phyloP scores from a whole-genome alignment of 345 rosid genomes.

The Turnera subulata region DNA sequence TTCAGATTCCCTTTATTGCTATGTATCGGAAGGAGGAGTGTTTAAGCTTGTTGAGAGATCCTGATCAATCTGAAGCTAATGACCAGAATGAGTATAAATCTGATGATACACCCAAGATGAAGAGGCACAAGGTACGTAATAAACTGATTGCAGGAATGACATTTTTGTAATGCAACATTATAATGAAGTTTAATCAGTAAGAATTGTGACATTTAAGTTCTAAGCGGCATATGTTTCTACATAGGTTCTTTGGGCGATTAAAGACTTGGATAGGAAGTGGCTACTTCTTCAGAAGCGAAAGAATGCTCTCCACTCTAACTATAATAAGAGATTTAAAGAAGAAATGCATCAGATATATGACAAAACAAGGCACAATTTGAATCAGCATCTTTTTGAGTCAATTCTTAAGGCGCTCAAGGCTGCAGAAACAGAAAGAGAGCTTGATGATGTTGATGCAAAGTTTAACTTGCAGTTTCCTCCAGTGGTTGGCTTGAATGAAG shows the following conservation, averaged over 20 bases:
- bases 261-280: conserved; percentile 91
- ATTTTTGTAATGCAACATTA: not conserved
- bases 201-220: not conserved
- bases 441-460: conserved; percentile 95
- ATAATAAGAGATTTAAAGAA: conserved; percentile 80
- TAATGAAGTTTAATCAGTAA: not conserved
- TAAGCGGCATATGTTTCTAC: conserved; percentile 18
- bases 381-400: conserved; percentile 78
- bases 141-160: conserved; percentile 8
- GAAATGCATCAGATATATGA: conserved; percentile 84
- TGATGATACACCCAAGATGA: conserved; percentile 49
- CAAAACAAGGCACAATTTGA: conserved; percentile 73
- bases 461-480: conserved; percentile 98
- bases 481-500: conserved; percentile 77
- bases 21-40: conserved; percentile 91
- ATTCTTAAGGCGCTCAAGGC: conserved; percentile 58
- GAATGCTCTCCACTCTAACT: conserved; percentile 69
- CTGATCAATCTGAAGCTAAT: conserved; percentile 40
- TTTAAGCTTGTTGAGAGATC: conserved; percentile 62
- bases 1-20: conserved; percentile 85
- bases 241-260: conserved; percentile 85
- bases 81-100: conserved; percentile 42
- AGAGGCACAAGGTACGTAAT: conserved; percentile 86
- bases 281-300: conserved; percentile 90
- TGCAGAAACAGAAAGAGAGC: conserved; percentile 90